These are phyloP conservation scores for Marasmius oreades DNA, from an alignment of 1,284 basidiomycete genomes.

Conservation along the genomic window DNA sequence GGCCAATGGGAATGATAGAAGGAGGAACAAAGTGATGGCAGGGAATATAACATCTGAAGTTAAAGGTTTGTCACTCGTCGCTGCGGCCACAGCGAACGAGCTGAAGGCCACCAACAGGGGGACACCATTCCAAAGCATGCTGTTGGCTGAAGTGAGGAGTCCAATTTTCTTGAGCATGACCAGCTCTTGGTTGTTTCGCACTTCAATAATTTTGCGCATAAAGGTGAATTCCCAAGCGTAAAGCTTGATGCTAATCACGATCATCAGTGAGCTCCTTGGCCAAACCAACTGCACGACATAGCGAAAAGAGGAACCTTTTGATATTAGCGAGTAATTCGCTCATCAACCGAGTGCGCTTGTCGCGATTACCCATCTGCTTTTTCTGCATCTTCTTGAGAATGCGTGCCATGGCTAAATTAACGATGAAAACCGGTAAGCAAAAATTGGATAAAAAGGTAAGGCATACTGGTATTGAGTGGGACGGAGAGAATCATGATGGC, in stretches of 20 bases:
- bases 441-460: background rate
- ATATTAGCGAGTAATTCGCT: constrained; percentile 87
- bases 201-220: constrained; percentile 65
- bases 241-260: constrained; percentile 59
- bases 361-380: constrained; percentile 89
- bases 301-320: constrained; percentile 52
- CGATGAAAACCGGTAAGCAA: background rate
- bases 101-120: constrained; percentile 83
- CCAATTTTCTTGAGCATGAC: constrained; percentile 82
- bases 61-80: constrained; percentile 66
- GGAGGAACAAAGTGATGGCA: constrained; percentile 88
- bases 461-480: constrained; percentile 70
- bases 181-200: constrained; percentile 85
- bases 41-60: constrained; percentile 95
- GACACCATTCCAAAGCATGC: constrained; percentile 64
- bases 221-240: constrained; percentile 92
- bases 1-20: constrained; percentile 85
- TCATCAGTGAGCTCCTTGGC: background rate
- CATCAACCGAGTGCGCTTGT: constrained; percentile 73
- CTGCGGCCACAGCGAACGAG: constrained; percentile 81
- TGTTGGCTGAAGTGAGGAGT: constrained; percentile 59
- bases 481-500: constrained; percentile 85
- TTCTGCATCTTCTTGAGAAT: constrained; percentile 81
- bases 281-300: background rate
- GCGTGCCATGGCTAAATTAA: constrained; percentile 54